These are phyloP conservation scores for Biscogniauxia mediterranea DNA, from an alignment of 2,329 filamentous ascomycete genomes.

Conservation along the genomic window DNA sequence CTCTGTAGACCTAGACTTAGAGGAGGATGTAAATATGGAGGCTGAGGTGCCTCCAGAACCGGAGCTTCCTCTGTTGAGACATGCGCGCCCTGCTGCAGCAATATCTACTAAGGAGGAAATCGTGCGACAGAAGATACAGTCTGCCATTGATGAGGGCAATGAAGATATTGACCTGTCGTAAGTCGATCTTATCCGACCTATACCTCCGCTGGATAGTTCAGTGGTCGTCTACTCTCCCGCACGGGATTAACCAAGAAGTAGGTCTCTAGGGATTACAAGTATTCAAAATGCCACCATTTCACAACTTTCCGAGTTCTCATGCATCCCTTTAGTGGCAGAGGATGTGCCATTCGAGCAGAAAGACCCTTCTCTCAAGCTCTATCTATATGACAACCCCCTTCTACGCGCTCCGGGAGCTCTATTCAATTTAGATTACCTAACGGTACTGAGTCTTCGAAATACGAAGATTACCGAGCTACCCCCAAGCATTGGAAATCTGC, in stretches of 20 bases:
- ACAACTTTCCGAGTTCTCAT: conserved; percentile 53
- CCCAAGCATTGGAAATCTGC: conserved; percentile 55
- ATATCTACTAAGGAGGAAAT: conserved; percentile 42
- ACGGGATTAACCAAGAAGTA: conserved; percentile 18
- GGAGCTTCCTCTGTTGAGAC: conserved; percentile 39
- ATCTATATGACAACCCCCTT: conserved; percentile 59
- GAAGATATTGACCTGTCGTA: conserved; percentile 63
- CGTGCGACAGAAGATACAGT: conserved; percentile 46
- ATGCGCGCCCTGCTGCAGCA: conserved; percentile 23
- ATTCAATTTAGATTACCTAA: conserved; percentile 61
- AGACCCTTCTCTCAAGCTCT: conserved; percentile 60
- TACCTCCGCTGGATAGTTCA: neutral
- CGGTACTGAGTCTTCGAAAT: conserved; percentile 63
- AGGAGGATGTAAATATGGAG: conserved; percentile 41
- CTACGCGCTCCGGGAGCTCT: conserved; percentile 55
- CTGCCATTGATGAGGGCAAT: conserved; percentile 56
- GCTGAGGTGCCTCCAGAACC: conserved; percentile 33
- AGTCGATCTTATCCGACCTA: conserved; percentile 29
- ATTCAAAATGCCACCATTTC: conserved; percentile 57
- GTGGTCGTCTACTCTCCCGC: neutral
- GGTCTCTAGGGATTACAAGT: conserved; percentile 46
- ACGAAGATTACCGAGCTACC: conserved; percentile 63
- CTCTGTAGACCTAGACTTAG: conserved; percentile 44
- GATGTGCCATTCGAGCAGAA: conserved; percentile 59
- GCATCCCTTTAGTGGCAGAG: conserved; percentile 52